Base-by-base conservation (phyloP, 1,284 basidiomycete species). In the Malassezia japonica region DNA sequence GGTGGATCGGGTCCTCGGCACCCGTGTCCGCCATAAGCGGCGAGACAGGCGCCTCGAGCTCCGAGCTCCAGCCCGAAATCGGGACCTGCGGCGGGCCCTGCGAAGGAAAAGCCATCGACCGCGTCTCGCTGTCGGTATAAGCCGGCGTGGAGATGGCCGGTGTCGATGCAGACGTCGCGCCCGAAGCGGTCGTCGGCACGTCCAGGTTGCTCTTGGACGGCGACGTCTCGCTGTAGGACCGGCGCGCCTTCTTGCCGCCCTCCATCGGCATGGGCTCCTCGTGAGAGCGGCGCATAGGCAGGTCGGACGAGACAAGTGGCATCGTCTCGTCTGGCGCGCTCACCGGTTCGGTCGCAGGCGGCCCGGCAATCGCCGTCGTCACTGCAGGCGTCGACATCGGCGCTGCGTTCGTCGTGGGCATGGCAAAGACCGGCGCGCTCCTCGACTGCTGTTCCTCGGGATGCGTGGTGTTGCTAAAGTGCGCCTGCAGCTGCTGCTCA, bases 1-100 rank as follows among this genome's bases (percentile, higher is more conserved):
- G 60, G 47, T 65, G 50, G 21, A 63, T 55, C 10, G 67, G 67
- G 47, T 67, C 64, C 35, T 63, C 57, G n/a, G 55, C 61, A 2
- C 50, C 60, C 16, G 47, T 40, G 8, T 41, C 40, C 6, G 56
- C 31, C 15, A 47, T 38, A 3, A 58, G 57, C 4, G 59, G 56
- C 6, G 54, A 47, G 5, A 62, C 51, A 0, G 61, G 61, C 25
- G 59, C 46, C 15, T 56, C 48, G 27, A 9, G 24, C 48, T 28
- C 46, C 25, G 32, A 52, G 16, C 4, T 23, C 40, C 21, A 33
- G 33, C 29, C 35, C 15, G 20, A 21, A 21, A 10, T 31, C n/a
- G 4, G 27, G 24, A 28, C 51, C 36, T 32, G 16, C 21, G 43
- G 21, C 25, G 37, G 23, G 41, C 40, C 21, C 48, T 24, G 15